Evolutionary conservation across 345 rosid species (phyloP).

Genomic region (Salix suchowensis): DNA sequence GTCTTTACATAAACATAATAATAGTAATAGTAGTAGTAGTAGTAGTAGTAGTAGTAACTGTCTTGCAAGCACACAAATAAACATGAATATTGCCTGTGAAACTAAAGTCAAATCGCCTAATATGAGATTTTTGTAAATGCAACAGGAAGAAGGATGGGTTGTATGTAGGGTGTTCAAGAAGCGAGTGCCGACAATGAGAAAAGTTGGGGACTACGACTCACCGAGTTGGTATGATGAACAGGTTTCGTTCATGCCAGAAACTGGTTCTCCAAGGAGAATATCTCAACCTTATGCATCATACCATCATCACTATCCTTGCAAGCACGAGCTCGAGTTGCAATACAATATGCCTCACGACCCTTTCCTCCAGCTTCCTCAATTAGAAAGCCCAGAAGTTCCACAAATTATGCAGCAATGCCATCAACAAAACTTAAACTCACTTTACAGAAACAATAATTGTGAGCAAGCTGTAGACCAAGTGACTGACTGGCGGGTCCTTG

Average conservation of each 20-base stretch:
- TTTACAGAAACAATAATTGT: slow-evolving; percentile 22
- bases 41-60: no score
- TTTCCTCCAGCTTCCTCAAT: slow-evolving; percentile 75
- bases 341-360: slow-evolving; percentile 45
- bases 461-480: slow-evolving; percentile 73
- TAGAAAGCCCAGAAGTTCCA: slow-evolving; percentile 72
- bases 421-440: slow-evolving; percentile 51
- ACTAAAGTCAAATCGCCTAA: not conserved
- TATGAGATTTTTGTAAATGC: not conserved
- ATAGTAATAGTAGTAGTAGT: no score
- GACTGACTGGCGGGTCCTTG: slow-evolving; percentile 93
- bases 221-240: slow-evolving; percentile 89
- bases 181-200: slow-evolving; percentile 55
- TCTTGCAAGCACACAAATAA: not conserved
- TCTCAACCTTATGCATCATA: slow-evolving; percentile 46
- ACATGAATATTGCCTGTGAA: not conserved
- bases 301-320: slow-evolving; percentile 60
- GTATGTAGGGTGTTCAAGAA: slow-evolving; percentile 98
- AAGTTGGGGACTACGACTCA: slow-evolving; percentile 47
- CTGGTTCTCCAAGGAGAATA: slow-evolving; percentile 53
- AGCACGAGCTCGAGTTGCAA: slow-evolving; percentile 71
- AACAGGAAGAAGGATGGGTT: slow-evolving; percentile 86
- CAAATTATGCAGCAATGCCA: slow-evolving; percentile 31
- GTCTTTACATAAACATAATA: no score
- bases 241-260: slow-evolving; percentile 62